Conservation (phyloP, 176 grass and related monocot species). For the Triticum aestivum region IWGSC_CS_RefSeq_v2.1 NC_057813.1:534478265-534478764, state of each 20-base stretch:
- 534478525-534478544: slow-evolving; percentile 10
- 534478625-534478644: neutral
- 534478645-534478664: neutral
- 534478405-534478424: slow-evolving; percentile 77
- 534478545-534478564: slow-evolving; percentile 65
- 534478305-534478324: slow-evolving; percentile 89
- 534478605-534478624: slow-evolving; percentile 85
- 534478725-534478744: slow-evolving; percentile 32
- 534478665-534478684: neutral
- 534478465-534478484: slow-evolving; percentile 61
- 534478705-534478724: neutral
- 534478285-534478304: slow-evolving; percentile 53
- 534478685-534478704: neutral
- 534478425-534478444: slow-evolving; percentile 68
- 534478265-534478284: neutral
- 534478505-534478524: slow-evolving; percentile 44
- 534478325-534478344: slow-evolving; percentile 90
- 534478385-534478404: slow-evolving; percentile 89
- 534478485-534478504: slow-evolving; percentile 62
- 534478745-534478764: slow-evolving; percentile 31
- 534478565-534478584: slow-evolving; percentile 87
- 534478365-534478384: slow-evolving; percentile 95
- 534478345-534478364: slow-evolving; percentile 96
- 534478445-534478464: slow-evolving; percentile 68
- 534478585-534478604: slow-evolving; percentile 77